phyloP scores from a whole-genome alignment of 2,329 filamentous ascomycete species.

The Rhinocladiella mackenziei region DNA sequence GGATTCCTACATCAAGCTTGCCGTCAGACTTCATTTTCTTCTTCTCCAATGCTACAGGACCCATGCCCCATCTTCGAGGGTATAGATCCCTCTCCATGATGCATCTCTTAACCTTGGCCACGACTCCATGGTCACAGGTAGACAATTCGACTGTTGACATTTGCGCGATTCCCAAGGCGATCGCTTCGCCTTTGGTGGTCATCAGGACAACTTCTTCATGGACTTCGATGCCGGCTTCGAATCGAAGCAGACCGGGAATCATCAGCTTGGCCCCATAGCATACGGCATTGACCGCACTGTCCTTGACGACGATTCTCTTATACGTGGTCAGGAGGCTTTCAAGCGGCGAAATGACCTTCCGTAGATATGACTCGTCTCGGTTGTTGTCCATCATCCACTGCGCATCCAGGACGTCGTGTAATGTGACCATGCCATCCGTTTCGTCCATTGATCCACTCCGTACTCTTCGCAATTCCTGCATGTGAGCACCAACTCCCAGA shows the following conservation, averaged over 20 bases:
- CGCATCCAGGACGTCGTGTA: constrained; percentile 92
- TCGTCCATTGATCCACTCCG: constrained; percentile 94
- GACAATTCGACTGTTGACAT: constrained; percentile 98
- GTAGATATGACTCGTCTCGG: constrained; percentile 86
- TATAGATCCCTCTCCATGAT: constrained; percentile 99
- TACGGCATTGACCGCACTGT: constrained; percentile 91
- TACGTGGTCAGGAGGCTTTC: constrained; percentile 89
- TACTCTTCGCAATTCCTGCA: constrained; percentile 96
- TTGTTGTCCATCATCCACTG: constrained; percentile 97
- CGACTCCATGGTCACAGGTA: constrained; percentile 93
- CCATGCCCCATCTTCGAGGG: constrained; percentile 92
- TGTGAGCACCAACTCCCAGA: constrained; percentile 84
- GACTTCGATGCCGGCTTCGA: constrained; percentile 86
- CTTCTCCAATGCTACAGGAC: constrained; percentile 90
- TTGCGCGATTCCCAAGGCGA: constrained; percentile 90
- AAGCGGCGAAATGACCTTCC: constrained; percentile 84
- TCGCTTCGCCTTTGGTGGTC: constrained; percentile 98
- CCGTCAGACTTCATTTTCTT: constrained; percentile 99
- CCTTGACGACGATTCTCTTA: constrained; percentile 97
- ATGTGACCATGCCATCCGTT: constrained; percentile 79
- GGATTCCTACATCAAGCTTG: constrained; percentile 71
- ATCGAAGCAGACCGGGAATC: constrained; percentile 91
- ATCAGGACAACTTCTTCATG: constrained; percentile 97
- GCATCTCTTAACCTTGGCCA: constrained; percentile 98
- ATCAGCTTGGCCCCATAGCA: constrained; percentile 99